These are phyloP conservation scores for Aspergillus nidulans DNA, from an alignment of 495 filamentous ascomycete species.

Conservation along the genomic window DNA sequence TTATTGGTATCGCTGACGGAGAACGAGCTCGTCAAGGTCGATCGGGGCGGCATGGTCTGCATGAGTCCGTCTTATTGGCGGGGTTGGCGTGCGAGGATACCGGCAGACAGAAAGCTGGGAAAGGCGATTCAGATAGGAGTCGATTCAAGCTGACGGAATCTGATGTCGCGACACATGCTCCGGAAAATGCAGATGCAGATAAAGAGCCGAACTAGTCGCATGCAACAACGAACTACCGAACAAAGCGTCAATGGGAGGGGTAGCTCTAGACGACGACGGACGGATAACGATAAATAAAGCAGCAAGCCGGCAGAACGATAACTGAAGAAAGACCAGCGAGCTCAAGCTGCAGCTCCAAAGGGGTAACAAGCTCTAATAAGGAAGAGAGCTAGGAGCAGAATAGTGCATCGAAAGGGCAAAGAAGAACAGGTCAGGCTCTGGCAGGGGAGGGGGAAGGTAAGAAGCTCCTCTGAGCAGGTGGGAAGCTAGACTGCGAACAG, in stretches of 20 bases:
- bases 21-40: constrained; percentile 83
- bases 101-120: constrained; percentile 2
- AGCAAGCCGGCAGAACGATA: background rate
- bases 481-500: constrained; percentile 7
- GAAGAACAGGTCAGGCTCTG: constrained; percentile 6
- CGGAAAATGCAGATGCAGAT: background rate
- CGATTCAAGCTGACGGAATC: constrained; percentile 12
- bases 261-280: constrained; percentile 3
- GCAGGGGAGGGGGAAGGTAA: constrained; percentile 4
- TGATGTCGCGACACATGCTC: constrained; percentile 16
- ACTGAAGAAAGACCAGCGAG: constrained; percentile 5
- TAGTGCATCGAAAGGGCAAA: constrained; percentile 9
- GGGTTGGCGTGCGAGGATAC: constrained; percentile 12
- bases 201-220: constrained; percentile 1
- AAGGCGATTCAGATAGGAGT: constrained; percentile 4
- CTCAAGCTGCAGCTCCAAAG: constrained; percentile 8
- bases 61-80: constrained; percentile 35
- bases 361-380: constrained; percentile 11
- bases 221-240: constrained; percentile 5
- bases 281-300: background rate
- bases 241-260: constrained; percentile 4
- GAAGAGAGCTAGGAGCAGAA: constrained; percentile 4
- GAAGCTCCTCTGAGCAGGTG: constrained; percentile 9
- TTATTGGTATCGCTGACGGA: constrained; percentile 88
- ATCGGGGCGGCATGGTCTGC: constrained; percentile 78